Evolutionary conservation across 139 green algal genomes (phyloP).

Genomic region (Spirogloea muscicola): DNA sequence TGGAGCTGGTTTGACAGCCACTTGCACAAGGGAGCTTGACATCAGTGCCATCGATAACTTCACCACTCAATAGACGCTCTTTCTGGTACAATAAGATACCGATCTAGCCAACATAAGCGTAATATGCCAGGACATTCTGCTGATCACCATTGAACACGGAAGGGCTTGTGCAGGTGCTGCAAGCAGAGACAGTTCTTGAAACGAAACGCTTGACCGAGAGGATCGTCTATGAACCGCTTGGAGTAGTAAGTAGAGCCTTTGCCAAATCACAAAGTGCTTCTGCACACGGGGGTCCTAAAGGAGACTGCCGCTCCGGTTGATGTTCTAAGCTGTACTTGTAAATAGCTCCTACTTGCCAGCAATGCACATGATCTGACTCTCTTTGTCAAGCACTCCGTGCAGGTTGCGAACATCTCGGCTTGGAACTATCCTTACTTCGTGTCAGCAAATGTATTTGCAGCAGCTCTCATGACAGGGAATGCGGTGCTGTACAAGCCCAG

Average conservation of each 20-base stretch:
- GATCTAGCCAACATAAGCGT: no score
- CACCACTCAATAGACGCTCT: no score
- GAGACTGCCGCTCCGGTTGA: neutral
- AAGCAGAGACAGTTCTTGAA: neutral
- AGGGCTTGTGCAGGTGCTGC: neutral
- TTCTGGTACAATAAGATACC: no score
- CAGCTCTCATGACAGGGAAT: constrained; percentile 37
- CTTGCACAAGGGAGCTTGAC: no score
- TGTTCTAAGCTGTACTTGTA: neutral
- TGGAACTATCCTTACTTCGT: constrained; percentile 51
- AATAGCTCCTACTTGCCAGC: neutral
- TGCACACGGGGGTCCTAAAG: neutral
- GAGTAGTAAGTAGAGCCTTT: constrained; percentile 10
- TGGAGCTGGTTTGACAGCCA: no score
- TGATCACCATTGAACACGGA: no score
- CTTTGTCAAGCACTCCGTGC: neutral
- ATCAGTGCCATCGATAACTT: no score
- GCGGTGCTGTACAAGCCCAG: constrained; percentile 47
- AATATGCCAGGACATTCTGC: no score
- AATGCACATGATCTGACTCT: no score
- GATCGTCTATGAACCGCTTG: constrained; percentile 39
- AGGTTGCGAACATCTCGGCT: constrained; percentile 37
- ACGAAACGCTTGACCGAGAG: constrained; percentile 15
- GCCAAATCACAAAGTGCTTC: neutral
- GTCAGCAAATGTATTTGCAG: constrained; percentile 33